These are phyloP conservation scores for Purpureocillium takamizusanense DNA, from an alignment of 2,329 filamentous ascomycete genomes.

Conservation along the genomic window DNA sequence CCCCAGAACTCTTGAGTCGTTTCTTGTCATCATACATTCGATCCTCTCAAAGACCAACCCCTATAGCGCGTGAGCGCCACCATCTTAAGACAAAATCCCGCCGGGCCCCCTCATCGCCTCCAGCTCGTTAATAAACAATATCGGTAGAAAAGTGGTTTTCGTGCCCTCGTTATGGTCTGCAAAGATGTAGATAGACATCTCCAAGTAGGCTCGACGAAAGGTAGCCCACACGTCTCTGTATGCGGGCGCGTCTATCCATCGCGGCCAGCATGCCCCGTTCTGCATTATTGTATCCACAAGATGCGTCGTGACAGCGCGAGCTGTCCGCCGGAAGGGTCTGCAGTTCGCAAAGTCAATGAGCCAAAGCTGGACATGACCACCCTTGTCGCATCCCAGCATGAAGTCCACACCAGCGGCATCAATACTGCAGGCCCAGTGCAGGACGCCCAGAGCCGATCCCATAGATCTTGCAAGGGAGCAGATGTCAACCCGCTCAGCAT, in stretches of 20 bases:
- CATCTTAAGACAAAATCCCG: no score
- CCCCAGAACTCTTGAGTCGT: no score
- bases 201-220: slow-evolving; percentile 7
- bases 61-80: no score
- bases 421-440: slow-evolving; percentile 14
- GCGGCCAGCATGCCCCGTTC: slow-evolving; percentile 7
- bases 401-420: slow-evolving; percentile 15
- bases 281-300: slow-evolving; percentile 8
- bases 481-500: slow-evolving; percentile 1
- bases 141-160: neutral
- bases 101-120: slow-evolving; percentile 6
- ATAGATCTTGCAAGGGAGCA: slow-evolving; percentile 6
- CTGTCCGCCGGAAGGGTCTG: slow-evolving; percentile 2
- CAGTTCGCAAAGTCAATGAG: slow-evolving; percentile 14
- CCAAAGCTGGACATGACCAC: slow-evolving; percentile 9
- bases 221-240: slow-evolving; percentile 5
- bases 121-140: slow-evolving; percentile 7
- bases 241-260: slow-evolving; percentile 6
- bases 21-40: no score
- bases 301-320: slow-evolving; percentile 4
- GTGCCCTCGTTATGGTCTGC: slow-evolving; percentile 1
- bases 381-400: slow-evolving; percentile 7
- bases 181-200: slow-evolving; percentile 2
- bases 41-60: no score
- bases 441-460: slow-evolving; percentile 12